Percentiles rank a stretch among this genome's conserved stretches.
phyloP scores from a whole-genome alignment of 257 asterid species.

The Thymus mandschuricus region DNA sequence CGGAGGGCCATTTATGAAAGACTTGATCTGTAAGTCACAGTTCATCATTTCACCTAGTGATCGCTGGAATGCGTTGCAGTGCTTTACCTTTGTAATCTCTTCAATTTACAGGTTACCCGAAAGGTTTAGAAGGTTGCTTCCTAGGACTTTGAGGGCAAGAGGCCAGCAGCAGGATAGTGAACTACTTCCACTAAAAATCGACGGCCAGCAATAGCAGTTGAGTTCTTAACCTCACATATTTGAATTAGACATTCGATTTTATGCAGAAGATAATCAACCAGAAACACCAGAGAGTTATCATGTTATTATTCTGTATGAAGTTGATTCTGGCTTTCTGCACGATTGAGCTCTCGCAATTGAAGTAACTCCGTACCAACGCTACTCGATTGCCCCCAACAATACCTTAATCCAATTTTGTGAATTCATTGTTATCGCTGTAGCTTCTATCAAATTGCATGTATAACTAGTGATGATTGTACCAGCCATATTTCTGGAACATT shows the following conservation, averaged over 20 bases:
- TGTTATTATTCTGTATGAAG: slow-evolving; percentile 1
- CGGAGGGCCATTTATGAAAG: slow-evolving; percentile 85
- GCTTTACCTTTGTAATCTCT: slow-evolving; percentile 14
- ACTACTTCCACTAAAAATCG: slow-evolving; percentile 57
- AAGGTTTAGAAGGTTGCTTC: slow-evolving; percentile 71
- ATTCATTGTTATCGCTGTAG: slow-evolving; percentile 14
- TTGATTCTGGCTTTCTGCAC: slow-evolving; percentile 1
- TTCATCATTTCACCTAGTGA: neutral
- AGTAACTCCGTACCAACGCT: neutral
- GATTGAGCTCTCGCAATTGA: slow-evolving; percentile 27
- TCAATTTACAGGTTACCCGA: slow-evolving; percentile 78
- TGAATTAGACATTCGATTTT: slow-evolving; percentile 20
- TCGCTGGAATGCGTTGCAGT: neutral
- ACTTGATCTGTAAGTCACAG: slow-evolving; percentile 82
- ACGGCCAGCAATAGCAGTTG: slow-evolving; percentile 46
- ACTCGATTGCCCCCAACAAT: slow-evolving; percentile 5
- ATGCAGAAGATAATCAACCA: slow-evolving; percentile 32
- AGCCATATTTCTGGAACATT: slow-evolving; percentile 20
- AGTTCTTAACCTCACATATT: slow-evolving; percentile 23
- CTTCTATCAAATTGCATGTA: slow-evolving; percentile 19
- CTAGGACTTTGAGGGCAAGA: slow-evolving; percentile 68
- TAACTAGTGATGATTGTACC: slow-evolving; percentile 3
- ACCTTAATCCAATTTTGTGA: slow-evolving; percentile 21
- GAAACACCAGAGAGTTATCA: slow-evolving; percentile 24
- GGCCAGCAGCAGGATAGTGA: slow-evolving; percentile 86